phyloP scores from a whole-genome alignment of 768 basidiomycete genomes.

The Cystobasidiopsis lactophilus region DNA sequence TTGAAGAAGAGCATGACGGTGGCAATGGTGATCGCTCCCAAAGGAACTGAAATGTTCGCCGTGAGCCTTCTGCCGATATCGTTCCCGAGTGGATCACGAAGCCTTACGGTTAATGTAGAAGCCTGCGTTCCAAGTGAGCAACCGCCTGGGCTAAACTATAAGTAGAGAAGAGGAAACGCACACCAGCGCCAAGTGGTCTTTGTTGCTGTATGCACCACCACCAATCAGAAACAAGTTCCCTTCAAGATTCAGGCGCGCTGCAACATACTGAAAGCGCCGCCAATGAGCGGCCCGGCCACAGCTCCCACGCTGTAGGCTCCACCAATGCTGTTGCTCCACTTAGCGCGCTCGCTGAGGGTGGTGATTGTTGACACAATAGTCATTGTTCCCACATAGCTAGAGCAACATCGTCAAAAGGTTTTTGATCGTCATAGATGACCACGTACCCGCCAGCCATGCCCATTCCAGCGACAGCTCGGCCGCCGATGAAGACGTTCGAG shows the following conservation, averaged over 20 bases:
- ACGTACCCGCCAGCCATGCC: conserved; percentile 3
- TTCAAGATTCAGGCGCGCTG: too few species aligned
- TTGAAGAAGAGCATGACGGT: conserved; percentile 1
- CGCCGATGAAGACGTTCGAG: conserved; percentile 1
- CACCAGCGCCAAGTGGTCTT: too few species aligned
- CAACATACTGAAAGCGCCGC: conserved; percentile 2
- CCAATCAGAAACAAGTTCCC: too few species aligned
- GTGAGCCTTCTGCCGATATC: too few species aligned
- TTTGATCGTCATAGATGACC: background rate
- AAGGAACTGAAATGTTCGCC: background rate
- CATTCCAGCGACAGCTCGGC: conserved; percentile 1
- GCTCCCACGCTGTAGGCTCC: background rate
- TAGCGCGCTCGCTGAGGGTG: background rate
- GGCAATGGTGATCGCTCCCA: background rate
- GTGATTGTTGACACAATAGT: background rate
- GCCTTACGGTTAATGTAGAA: too few species aligned
- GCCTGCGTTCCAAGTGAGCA: background rate
- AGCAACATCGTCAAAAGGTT: too few species aligned
- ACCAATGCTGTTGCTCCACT: conserved; percentile 2
- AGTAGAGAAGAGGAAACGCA: too few species aligned
- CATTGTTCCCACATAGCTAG: too few species aligned
- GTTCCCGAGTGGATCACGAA: too few species aligned
- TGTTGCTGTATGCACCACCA: too few species aligned
- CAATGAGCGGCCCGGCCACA: conserved; percentile 3
- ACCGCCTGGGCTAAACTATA: too few species aligned